A percentile compares a stretch with the other conserved stretches of the same genome.
phyloP scores from a whole-genome alignment of 2,329 filamentous ascomycete species.

The Nannizziopsis arthrosporioides region DNA sequence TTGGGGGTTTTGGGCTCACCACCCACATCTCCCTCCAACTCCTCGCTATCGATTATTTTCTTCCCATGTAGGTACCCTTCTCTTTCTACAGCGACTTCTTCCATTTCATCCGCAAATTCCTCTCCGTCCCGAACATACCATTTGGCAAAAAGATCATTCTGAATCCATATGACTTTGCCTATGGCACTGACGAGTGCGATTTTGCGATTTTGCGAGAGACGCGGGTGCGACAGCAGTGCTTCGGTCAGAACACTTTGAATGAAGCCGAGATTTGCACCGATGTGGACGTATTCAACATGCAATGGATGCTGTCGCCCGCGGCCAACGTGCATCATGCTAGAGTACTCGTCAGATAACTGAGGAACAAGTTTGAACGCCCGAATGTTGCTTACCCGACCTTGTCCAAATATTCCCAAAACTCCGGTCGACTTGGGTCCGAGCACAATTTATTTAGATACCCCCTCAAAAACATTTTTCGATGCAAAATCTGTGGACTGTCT shows the following conservation, averaged over 20 bases:
- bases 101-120: constrained; percentile 42
- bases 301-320: constrained; percentile 59
- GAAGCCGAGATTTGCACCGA: constrained; percentile 59
- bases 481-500: constrained; percentile 60
- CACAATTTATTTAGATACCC: constrained; percentile 65
- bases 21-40: constrained; percentile 8
- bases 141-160: constrained; percentile 76
- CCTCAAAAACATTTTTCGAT: constrained; percentile 66
- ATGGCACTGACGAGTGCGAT: constrained; percentile 63
- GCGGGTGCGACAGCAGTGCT: constrained; percentile 60
- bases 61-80: constrained; percentile 56
- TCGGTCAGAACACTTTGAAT: constrained; percentile 69
- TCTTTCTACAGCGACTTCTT: constrained; percentile 42
- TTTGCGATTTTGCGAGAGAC: constrained; percentile 55
- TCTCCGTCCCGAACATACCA: constrained; percentile 63
- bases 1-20: background rate
- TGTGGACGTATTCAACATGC: constrained; percentile 70
- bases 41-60: constrained; percentile 37
- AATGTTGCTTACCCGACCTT: constrained; percentile 55
- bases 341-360: background rate
- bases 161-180: constrained; percentile 75
- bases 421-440: constrained; percentile 60
- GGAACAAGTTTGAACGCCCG: background rate
- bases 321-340: constrained; percentile 67
- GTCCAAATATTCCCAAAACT: constrained; percentile 74